Conservation (phyloP, 805 yeast genomes). For the Yarrowia porcina region DNA sequence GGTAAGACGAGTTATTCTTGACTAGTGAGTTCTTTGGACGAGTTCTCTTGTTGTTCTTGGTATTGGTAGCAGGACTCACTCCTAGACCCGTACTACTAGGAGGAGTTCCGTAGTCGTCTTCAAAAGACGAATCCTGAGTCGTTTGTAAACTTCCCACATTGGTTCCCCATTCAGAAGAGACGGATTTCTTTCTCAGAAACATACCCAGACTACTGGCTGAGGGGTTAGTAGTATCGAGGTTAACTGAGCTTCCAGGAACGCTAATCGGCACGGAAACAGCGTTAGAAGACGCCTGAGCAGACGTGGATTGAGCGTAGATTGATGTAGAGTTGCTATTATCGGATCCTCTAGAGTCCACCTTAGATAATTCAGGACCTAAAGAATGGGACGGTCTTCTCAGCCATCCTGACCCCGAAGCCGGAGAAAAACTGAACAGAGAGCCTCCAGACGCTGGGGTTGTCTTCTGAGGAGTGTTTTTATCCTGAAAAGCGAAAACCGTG, state of each 20-base stretch:
- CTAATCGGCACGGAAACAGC: slow-evolving; percentile 15
- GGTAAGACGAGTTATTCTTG: slow-evolving; percentile 42
- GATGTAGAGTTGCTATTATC: background rate
- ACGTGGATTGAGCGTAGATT: background rate
- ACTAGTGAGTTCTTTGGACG: slow-evolving; percentile 40
- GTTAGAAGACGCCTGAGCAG: background rate
- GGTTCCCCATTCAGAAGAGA: background rate
- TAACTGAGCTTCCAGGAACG: background rate
- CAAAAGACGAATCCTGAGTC: background rate
- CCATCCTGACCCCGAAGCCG: slow-evolving; percentile 13
- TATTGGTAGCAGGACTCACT: background rate
- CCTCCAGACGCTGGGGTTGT: background rate
- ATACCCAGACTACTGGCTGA: background rate
- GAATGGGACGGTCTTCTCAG: background rate
- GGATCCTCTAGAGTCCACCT: slow-evolving; percentile 13
- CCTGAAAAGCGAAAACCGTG: slow-evolving; percentile 10
- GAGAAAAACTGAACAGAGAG: background rate
- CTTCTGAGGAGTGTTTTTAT: background rate
- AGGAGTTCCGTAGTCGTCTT: slow-evolving; percentile 10
- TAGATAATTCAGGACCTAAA: background rate
- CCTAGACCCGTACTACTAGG: background rate
- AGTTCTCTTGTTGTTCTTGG: slow-evolving; percentile 27
- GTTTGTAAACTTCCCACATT: background rate
- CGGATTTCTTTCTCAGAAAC: slow-evolving; percentile 12
- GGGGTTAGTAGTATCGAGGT: background rate